Percentiles rank a stretch among this genome's conserved stretches.
These are phyloP conservation scores for Hyphodiscus sp. DNA, from an alignment of 2,329 filamentous ascomycete species.

Conservation along the genomic window DNA sequence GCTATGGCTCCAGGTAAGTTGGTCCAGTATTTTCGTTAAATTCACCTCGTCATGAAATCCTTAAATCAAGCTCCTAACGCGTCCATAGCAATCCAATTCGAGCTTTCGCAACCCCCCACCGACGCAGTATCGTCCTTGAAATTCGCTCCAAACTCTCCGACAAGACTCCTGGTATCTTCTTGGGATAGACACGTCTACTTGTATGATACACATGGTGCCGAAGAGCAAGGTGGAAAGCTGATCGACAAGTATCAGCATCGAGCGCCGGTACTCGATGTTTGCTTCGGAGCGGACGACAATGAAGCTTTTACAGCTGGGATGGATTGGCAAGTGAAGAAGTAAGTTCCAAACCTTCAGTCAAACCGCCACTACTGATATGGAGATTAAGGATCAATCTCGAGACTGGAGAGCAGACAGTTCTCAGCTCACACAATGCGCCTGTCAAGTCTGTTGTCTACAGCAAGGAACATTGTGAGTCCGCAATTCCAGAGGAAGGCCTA, in stretches of 20 bases:
- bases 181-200: conserved; percentile 92
- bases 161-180: conserved; percentile 78
- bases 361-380: conserved; percentile 8
- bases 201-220: conserved; percentile 63
- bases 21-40: background rate
- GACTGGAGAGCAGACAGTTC: conserved; percentile 62
- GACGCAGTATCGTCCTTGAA: conserved; percentile 83
- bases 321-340: conserved; percentile 81
- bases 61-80: background rate
- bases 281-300: conserved; percentile 76
- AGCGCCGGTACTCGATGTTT: conserved; percentile 83
- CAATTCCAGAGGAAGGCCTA: conserved; percentile 4
- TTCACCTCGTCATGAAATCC: background rate
- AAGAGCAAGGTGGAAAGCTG: conserved; percentile 49
- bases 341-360: conserved; percentile 2
- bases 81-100: conserved; percentile 64
- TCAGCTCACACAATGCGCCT: conserved; percentile 73
- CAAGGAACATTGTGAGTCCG: conserved; percentile 54
- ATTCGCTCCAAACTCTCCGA: conserved; percentile 73
- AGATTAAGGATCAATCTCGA: conserved; percentile 58
- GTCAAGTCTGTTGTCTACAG: conserved; percentile 83
- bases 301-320: conserved; percentile 82
- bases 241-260: conserved; percentile 71
- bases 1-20: conserved; percentile 6
- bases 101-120: conserved; percentile 72